Base-by-base conservation (phyloP, 352 stramenopile genomes). In the Globisporangium orthogonon region DNA sequence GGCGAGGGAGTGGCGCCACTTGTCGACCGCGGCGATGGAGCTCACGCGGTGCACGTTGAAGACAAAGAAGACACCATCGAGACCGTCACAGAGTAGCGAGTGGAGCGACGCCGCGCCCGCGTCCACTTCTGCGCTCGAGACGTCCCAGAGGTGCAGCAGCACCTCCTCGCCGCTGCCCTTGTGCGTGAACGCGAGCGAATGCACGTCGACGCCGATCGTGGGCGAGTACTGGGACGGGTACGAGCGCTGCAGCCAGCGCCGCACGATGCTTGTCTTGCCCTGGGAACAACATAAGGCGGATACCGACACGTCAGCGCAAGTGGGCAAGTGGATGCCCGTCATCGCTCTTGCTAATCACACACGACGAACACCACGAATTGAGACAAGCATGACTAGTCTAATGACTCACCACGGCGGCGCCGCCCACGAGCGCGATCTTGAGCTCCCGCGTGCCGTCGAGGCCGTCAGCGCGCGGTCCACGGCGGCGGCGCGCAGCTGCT, bases 11-110 rank as follows among this genome's bases (percentile, higher is more conserved):
- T 91, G 71, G 28, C 80, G 80, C 84, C 84, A 94, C 63, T 89
- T 91, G 70, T 94, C 84, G 29, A 94, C 66, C 9, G 84, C 82
- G 0, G 82, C 82, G 59, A 94, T 91, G 33, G 84, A 92, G 60
- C 81, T 94, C 67, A 94, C 82, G 37, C 84, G 79, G 58, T 94
- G 82, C 40, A 94, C 80, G 59, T 94, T 94, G 54, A 91, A 91
- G n/a, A 92, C 84, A 44, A 90, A 90, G 65, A 94, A 94, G 52
- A 94, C 74, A 50, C 84, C 84, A 57, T 92, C 84, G 37, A 94
- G 73, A 14, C 81, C 73, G 10, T 92, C 79, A 46, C 84, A 94
- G 29, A 91, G 54, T 14, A 91, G 67, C 55, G 83, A 60, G 60
- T 91, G 82, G 28, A 91, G 65, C 17, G 79, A 75, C n/a, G 75